phyloP scores from a whole-genome alignment of 164 flowering plant genomes.

The Dillenia turbinata region DNA sequence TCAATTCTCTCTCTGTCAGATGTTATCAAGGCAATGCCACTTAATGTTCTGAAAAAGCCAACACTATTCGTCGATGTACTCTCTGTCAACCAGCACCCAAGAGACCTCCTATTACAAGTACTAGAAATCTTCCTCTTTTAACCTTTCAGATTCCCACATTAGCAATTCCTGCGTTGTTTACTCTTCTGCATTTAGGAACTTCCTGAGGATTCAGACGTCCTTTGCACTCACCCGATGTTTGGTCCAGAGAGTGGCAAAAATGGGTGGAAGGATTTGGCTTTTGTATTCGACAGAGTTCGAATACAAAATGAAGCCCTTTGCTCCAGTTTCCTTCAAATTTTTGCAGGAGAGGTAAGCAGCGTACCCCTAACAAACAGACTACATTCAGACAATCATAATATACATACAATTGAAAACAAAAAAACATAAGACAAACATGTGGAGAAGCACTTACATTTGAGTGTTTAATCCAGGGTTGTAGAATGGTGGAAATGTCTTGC shows the following conservation, averaged over 20 bases:
- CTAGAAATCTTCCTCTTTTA: neutral
- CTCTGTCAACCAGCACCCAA: constrained; percentile 71
- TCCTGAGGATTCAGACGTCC: constrained; percentile 49
- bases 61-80: constrained; percentile 70
- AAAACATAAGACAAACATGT: neutral
- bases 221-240: constrained; percentile 90
- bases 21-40: constrained; percentile 43
- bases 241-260: constrained; percentile 76
- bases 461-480: constrained; percentile 48
- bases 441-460: neutral
- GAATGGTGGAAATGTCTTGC: constrained; percentile 78
- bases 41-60: constrained; percentile 26
- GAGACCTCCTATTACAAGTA: constrained; percentile 50
- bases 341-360: constrained; percentile 42
- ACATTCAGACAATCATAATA: no score
- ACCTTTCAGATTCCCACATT: neutral
- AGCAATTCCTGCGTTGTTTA: neutral
- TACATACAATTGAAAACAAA: no score
- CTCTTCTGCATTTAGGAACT: constrained; percentile 23
- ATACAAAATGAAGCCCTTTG: constrained; percentile 41
- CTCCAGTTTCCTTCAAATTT: constrained; percentile 47
- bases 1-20: constrained; percentile 54
- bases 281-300: constrained; percentile 63
- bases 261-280: constrained; percentile 57
- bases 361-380: no score